Evolutionary conservation across 345 rosid genomes (phyloP).

Genomic region (Firmiana major): DNA sequence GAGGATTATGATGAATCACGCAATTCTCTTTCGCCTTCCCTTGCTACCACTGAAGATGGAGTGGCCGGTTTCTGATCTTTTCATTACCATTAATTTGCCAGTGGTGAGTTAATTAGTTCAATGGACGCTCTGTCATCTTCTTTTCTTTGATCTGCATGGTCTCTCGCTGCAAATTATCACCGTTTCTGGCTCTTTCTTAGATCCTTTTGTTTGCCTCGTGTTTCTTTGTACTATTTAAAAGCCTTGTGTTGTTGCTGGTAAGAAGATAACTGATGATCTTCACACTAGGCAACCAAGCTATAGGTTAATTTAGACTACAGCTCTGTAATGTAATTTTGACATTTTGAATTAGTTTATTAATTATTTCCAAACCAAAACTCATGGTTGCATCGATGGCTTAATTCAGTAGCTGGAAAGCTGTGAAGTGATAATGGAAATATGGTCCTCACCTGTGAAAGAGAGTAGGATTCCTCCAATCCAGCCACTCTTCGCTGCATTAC

Average conservation of each 20-base stretch:
- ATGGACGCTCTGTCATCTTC: background rate
- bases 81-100: background rate
- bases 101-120: too few relatives aligned
- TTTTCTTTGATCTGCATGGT: background rate
- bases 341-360: constrained; percentile 2
- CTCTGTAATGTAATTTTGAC: constrained; percentile 10
- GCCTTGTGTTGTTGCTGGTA: background rate
- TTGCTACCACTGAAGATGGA: constrained; percentile 86
- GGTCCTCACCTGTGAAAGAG: too few relatives aligned
- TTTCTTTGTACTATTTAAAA: constrained; percentile 2
- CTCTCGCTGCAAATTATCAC: background rate
- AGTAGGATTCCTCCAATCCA: too few relatives aligned
- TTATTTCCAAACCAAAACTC: background rate
- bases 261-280: background rate
- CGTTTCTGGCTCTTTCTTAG: constrained; percentile 6
- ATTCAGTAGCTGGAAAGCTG: background rate
- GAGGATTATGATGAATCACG: constrained; percentile 87
- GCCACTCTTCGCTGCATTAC: too few relatives aligned
- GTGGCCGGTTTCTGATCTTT: constrained; percentile 32
- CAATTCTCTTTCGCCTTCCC: constrained; percentile 59
- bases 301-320: background rate
- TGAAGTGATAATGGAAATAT: background rate
- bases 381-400: background rate
- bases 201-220: constrained; percentile 1
- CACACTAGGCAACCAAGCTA: background rate